Evolutionary conservation across 2,329 filamentous ascomycete species (phyloP).

Genomic region (Fusarium pseudoanthophilum): DNA sequence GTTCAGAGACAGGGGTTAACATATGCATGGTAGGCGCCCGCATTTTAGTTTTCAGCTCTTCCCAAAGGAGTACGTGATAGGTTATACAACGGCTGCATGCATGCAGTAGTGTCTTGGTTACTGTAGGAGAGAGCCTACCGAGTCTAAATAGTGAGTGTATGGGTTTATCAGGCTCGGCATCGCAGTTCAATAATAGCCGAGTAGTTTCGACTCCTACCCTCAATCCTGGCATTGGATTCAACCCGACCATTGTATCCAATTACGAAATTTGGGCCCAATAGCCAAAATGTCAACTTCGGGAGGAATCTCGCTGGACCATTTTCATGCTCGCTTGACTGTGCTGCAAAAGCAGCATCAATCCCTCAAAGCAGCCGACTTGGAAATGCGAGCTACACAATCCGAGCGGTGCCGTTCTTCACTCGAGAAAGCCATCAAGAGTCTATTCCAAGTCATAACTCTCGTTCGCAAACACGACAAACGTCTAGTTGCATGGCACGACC

Average conservation of each 20-base stretch:
- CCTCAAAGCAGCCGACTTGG: not conserved
- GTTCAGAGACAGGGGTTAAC: not conserved
- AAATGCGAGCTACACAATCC: not conserved
- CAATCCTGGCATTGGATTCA: not conserved
- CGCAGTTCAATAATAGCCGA: not conserved
- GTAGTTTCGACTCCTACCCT: not conserved
- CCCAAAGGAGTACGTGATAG: not conserved
- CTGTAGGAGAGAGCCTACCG: not conserved
- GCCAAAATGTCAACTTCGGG: not conserved
- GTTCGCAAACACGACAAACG: not conserved
- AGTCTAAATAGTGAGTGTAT: not conserved
- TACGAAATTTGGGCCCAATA: not conserved
- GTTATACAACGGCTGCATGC: not conserved
- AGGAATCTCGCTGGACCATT: not conserved
- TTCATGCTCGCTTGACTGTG: not conserved
- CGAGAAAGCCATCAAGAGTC: not conserved
- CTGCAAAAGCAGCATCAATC: not conserved
- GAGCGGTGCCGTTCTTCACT: conserved; percentile 1
- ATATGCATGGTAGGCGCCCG: not conserved
- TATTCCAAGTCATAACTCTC: not conserved
- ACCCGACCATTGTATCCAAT: too few species aligned
- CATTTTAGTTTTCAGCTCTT: not conserved
- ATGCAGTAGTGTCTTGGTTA: not conserved
- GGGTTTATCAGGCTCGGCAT: not conserved
- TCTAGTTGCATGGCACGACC: not conserved